Evolutionary conservation across 148 eudicot species (phyloP), one percentile per base, ranked within the genome.

Genomic region (Fagopyrum tataricum): DNA sequence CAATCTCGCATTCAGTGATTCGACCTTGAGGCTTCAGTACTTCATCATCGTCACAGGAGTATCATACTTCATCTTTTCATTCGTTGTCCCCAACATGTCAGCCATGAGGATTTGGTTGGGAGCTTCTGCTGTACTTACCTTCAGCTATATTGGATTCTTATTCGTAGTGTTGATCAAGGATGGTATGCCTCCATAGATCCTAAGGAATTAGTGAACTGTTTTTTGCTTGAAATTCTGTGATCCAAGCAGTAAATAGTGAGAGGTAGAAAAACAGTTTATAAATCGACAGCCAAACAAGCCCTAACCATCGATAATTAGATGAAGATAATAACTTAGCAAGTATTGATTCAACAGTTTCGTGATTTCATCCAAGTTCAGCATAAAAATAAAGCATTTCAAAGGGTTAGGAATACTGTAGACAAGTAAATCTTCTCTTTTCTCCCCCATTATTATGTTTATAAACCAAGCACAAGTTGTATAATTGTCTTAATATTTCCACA

Each of bases 81-180:
- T 84, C 40, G 24, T 79, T 40, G 92, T 88, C 59, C 92, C 92
- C 39, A 83, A 86, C 51, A 69, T 88, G 83, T 88, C 92, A 6
- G 81, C 90, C 59, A 84, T 86, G 87, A 82, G 92, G 76, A 39
- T 77, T 72, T 88, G 87, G 92, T 53, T 83, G 76, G 88, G 85
- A 73, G 81, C 76, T 20, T 84, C 88, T 0, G 70, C 77, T 61
- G 1, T 86, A 31, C 85, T 88, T 44, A 88, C 92, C 77, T 78
- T 82, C 43, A 49, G 77, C 26, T 88, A 84, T 43, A 80, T 83
- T 51, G 80, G 80, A 23, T 74, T 81, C 73, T 85, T 88, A 47
- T 79, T 83, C 17, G 80, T 76, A 43, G 39, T 71, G 43, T 14
- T 79, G 49, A 52, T 70, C 24, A 72, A 44, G 39, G 84, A 86